Percentiles rank a stretch among this genome's conserved stretches.
Conservation (phyloP, 2,329 filamentous ascomycete species). For the Cadophora sp. region DNA sequence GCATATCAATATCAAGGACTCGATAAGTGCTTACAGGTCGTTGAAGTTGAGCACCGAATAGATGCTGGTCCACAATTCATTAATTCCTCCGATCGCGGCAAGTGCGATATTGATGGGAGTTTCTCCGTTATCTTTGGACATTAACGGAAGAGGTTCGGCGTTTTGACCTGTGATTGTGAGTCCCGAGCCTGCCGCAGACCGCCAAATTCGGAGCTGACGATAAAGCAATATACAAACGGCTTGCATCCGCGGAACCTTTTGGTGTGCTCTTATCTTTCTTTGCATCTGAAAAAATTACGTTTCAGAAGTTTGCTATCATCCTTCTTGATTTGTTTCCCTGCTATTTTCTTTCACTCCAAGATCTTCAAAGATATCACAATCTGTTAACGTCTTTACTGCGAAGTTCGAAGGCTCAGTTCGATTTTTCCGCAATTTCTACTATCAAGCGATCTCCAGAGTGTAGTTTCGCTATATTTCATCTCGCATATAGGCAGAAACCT, state of each 20-base stretch:
- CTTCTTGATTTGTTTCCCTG: too few relatives aligned
- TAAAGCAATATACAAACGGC: neutral
- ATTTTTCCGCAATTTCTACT: neutral
- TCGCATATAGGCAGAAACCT: neutral
- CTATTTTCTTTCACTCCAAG: too few relatives aligned
- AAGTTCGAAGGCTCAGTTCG: too few relatives aligned
- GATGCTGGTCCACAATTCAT: neutral
- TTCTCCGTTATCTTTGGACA: neutral
- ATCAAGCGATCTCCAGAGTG: neutral
- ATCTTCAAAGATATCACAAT: too few relatives aligned
- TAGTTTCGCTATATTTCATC: neutral
- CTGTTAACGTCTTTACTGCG: too few relatives aligned
- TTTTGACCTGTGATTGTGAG: neutral
- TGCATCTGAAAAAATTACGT: too few relatives aligned
- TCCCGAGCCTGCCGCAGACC: constrained; percentile 3
- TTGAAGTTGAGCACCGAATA: neutral
- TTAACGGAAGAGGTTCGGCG: neutral
- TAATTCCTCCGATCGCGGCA: neutral
- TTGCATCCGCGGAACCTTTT: neutral
- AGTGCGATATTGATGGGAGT: neutral
- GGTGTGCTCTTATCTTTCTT: too few relatives aligned
- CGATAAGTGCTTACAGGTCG: neutral
- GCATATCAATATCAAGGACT: neutral
- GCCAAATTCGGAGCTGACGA: neutral
- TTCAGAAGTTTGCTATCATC: too few relatives aligned